These are phyloP conservation scores for Cutaneotrichosporon sp. DNA, from an alignment of 1,284 basidiomycete genomes.

Conservation along the genomic window DNA sequence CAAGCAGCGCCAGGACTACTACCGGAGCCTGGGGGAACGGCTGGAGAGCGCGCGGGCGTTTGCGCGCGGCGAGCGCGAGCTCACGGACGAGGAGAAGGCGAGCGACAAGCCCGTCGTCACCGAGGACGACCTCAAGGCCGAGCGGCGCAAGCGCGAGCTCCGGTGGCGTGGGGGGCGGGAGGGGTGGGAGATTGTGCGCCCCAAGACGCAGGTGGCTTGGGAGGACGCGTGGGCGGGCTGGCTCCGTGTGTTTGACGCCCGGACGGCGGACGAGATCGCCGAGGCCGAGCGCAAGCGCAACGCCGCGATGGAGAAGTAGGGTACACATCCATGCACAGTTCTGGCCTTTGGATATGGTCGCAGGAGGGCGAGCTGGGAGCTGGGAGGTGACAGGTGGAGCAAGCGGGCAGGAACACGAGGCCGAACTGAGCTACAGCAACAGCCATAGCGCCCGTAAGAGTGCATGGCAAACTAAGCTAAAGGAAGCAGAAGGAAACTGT, in stretches of 20 bases:
- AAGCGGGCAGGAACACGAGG: too few species aligned
- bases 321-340: conserved; percentile 6
- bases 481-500: too few species aligned
- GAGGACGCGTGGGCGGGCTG: conserved; percentile 69
- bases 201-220: conserved; percentile 68
- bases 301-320: conserved; percentile 5
- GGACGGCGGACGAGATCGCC: conserved; percentile 4
- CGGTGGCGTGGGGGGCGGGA: conserved; percentile 74
- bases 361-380: too few species aligned
- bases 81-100: conserved; percentile 74
- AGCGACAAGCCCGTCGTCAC: conserved; percentile 74
- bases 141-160: conserved; percentile 81
- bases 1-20: conserved; percentile 73
- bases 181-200: conserved; percentile 75
- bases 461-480: too few species aligned
- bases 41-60: conserved; percentile 76
- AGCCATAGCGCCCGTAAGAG: too few species aligned
- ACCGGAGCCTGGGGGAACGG: conserved; percentile 68
- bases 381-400: too few species aligned
- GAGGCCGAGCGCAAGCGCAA: conserved; percentile 3
- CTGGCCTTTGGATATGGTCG: background rate
- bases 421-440: too few species aligned
- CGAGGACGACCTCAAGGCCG: conserved; percentile 80
- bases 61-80: conserved; percentile 73
- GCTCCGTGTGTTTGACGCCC: conserved; percentile 63